These are phyloP conservation scores for Marasmius tenuissimus DNA, from an alignment of 1,284 basidiomycete species.

Conservation along the genomic window DNA sequence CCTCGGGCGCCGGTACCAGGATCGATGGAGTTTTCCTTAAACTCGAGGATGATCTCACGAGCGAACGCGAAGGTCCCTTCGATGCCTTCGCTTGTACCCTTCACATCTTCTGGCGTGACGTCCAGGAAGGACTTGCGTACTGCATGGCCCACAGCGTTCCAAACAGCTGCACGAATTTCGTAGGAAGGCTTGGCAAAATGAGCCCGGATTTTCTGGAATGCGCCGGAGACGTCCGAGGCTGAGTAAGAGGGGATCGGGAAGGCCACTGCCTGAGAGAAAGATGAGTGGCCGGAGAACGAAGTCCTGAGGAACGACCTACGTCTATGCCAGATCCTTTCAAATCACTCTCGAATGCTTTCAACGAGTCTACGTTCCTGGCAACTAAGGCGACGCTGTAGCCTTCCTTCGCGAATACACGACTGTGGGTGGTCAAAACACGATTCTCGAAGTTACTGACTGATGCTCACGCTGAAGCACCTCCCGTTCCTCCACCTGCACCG, in stretches of 20 bases:
- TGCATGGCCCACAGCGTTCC: conserved; percentile 54
- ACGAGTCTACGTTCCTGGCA: conserved; percentile 54
- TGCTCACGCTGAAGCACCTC: conserved; percentile 63
- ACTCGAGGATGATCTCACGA: conserved; percentile 57
- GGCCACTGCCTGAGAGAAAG: conserved; percentile 46
- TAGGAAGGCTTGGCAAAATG: conserved; percentile 48
- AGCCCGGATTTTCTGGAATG: conserved; percentile 54
- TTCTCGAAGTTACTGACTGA: conserved; percentile 5
- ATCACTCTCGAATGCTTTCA: conserved; percentile 54
- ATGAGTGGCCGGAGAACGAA: not conserved
- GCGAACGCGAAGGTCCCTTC: conserved; percentile 70
- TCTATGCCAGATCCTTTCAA: conserved; percentile 61
- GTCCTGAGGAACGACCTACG: conserved; percentile 31
- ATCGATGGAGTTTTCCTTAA: conserved; percentile 54
- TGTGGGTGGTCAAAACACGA: conserved; percentile 24
- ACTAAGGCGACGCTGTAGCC: conserved; percentile 73
- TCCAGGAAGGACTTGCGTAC: conserved; percentile 72
- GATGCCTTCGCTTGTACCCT: conserved; percentile 52
- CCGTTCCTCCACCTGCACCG: conserved; percentile 57
- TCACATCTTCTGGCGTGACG: conserved; percentile 59
- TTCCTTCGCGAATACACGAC: conserved; percentile 60
- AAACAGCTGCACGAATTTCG: conserved; percentile 64
- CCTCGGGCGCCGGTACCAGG: conserved; percentile 48
- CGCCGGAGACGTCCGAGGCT: conserved; percentile 48
- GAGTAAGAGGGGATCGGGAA: conserved; percentile 64